Evolutionary conservation across 2,329 filamentous ascomycete genomes (phyloP), one percentile per base, ranked within the genome.

Genomic region (Hypoxylon sp.): DNA sequence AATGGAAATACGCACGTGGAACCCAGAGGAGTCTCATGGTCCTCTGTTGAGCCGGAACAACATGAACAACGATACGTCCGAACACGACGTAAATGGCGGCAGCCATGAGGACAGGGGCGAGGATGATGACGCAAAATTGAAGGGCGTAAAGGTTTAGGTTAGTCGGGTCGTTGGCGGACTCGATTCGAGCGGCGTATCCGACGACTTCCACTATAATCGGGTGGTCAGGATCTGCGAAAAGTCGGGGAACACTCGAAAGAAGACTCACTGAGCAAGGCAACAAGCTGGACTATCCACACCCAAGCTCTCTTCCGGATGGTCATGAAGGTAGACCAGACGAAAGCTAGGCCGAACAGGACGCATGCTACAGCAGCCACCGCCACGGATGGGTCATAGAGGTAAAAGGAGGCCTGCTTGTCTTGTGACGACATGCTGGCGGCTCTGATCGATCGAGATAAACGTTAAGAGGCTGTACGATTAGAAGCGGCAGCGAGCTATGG

Each of bases 101-200:
- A 18, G 75, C 74, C 73, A 77, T 76, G 20, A 77, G 64, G 2
- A 76, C 71, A 1, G 75, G 75, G 0, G 75, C 71, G 20, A 77
- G 68, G 29, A 77, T 71, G 15, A 76, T 68, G 18, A 76, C 63
- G n/a, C 70, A 66, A 50, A 75, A 75, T 53, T 77, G 75, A 17
- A 73, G 54, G 15, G 74, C 71, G 43, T 72, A 77, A 17, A 70
- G 23, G 27, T 41, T 50, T 23, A 60, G n/a, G 49, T 57, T 33
- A 1, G 59, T 63, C 1, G 62, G 49, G 21, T 75, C 58, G 4
- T 63, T 43, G 7, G 69, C 67, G 0, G 74, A 77, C 29, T 63
- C 55, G 23, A 70, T 68, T 46, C 75, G 69, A 6, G 55, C 63
- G 10, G 69, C 73, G 58, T 74, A 77, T 31, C 75, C 74, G 43